Evolutionary conservation across 257 asterid genomes (phyloP), one percentile per base, ranked within the genome.

Genomic region (Nicotiana otophora): DNA sequence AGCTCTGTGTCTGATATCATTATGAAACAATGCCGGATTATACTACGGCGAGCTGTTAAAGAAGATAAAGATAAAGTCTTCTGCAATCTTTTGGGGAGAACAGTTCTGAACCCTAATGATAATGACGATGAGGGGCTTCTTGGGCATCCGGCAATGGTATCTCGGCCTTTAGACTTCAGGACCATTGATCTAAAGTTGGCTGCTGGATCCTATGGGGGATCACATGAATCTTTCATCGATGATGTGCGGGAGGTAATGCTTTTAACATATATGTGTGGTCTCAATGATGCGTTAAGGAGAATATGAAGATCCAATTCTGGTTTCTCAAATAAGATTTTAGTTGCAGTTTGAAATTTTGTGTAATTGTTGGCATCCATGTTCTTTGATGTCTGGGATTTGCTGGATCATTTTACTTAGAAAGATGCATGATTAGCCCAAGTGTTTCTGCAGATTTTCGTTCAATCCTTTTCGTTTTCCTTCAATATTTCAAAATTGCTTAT

Each of bases 151-250:
- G 93, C 95, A 78, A 90, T 93, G 97, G 98, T 96, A 36, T 91
- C 99, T 86, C 96, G 98, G 17, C 98, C 99, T 68, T 81, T 93
- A 76, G 98, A 94, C 87, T 96, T 96, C 81, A 92, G 99, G 88
- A 92, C 95, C 36, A 93, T 96, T 86, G 99, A 96, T 87, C 86
- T 91, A 84, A 94, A 95, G 87, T 86, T 96, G 97, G 95, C 93
- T 81, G 95, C 93, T 86, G 98, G 98, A 78, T 93, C 91, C 72
- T 96, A 96, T 79, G 95, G 94, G 74, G 98, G 94, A 87, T 91
- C 98, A 23, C 94, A 92, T 86, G 96, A 93, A 89, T 93, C 98
- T 31, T 96, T 96, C 84, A 82, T 86, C 60, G 99, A 96, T 63
- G 99, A 96, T 88, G 97, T 96, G 81, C 92, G 93, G 61, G 99